Evolutionary conservation across 2,329 filamentous ascomycete species (phyloP), one percentile per base, ranked within the genome.

Genomic region (Raffaelea deltoideospora): DNA sequence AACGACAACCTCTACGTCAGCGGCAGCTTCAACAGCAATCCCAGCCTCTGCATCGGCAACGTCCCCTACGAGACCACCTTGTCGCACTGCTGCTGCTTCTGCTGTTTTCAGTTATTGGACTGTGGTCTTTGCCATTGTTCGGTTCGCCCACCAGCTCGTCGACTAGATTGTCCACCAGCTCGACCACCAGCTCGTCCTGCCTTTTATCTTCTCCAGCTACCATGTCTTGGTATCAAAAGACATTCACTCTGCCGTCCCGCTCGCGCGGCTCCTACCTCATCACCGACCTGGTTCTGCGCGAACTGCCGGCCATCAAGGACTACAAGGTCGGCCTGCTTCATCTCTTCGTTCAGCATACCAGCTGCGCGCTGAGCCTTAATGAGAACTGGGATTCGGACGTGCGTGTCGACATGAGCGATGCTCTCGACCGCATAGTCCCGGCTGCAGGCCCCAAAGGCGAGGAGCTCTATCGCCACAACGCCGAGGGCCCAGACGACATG

Each of bases 341-440:
- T 55, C 68, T 98, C 33, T 98, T 96, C 57, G 69, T 96, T 37
- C 88, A 98, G 61, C 90, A 98, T 61, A 98, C 90, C 5, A 85
- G 76, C 51, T 94, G 86, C 59, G 90, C 82, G 11, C 67, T 98
- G 37, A 83, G 75, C 41, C 63, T 98, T 49, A 98, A 98, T 54
- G 90, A 98, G 69, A 96, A 96, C 61, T 79, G 72, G 58, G 83
- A 87, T 53, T 56, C 57, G 38, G 84, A 92, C 59, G 90, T 98
- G n/a, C 72, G 86, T 40, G 71, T 70, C 29, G 86, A 98, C 58
- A 94, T 96, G 88, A 85, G 75, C 52, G 85, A 95, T 61, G 85
- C 88, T 33, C 65, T 98, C 46, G 88, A 98, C 57, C 69, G 86
- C 31, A 81, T 98, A 50, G 90, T 79, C 30, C 86, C 87, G 0